A percentile compares a stretch with the other conserved stretches of the same genome.
These are phyloP conservation scores for Fraxinus anomala DNA, from an alignment of 257 asterid genomes.

Conservation along the genomic window DNA sequence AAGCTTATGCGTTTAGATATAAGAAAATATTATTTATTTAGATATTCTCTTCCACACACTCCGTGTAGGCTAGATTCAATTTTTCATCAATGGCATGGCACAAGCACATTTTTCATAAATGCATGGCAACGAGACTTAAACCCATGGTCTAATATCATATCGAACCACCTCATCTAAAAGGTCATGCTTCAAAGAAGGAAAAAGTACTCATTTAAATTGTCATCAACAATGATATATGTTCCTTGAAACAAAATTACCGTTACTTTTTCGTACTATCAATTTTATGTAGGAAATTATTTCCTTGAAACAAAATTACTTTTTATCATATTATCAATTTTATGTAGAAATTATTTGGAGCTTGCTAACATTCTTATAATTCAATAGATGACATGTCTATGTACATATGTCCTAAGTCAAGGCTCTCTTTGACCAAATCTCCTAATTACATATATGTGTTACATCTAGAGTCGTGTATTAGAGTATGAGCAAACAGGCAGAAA, in stretches of 20 bases:
- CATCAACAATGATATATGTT: background rate
- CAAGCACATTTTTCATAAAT: background rate
- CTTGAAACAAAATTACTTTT: background rate
- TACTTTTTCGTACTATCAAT: background rate
- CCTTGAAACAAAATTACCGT: background rate
- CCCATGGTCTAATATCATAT: background rate
- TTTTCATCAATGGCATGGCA: background rate
- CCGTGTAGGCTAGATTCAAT: background rate
- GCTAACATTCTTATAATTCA: background rate
- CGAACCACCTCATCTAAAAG: background rate
- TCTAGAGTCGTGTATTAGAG: background rate
- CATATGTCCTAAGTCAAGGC: background rate
- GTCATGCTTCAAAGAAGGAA: background rate
- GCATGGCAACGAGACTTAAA: background rate
- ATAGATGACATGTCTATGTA: background rate
- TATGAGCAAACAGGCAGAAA: background rate
- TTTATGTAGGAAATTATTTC: slow-evolving; percentile 2
- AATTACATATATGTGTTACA: background rate
- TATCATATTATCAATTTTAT: background rate
- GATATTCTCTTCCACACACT: background rate
- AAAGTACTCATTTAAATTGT: background rate
- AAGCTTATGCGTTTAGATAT: background rate
- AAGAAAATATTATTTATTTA: too few species aligned
- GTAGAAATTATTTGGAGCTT: background rate
- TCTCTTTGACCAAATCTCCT: background rate